Evolutionary conservation across 2,329 filamentous ascomycete species (phyloP).

Genomic region (Camillea tinctor): DNA sequence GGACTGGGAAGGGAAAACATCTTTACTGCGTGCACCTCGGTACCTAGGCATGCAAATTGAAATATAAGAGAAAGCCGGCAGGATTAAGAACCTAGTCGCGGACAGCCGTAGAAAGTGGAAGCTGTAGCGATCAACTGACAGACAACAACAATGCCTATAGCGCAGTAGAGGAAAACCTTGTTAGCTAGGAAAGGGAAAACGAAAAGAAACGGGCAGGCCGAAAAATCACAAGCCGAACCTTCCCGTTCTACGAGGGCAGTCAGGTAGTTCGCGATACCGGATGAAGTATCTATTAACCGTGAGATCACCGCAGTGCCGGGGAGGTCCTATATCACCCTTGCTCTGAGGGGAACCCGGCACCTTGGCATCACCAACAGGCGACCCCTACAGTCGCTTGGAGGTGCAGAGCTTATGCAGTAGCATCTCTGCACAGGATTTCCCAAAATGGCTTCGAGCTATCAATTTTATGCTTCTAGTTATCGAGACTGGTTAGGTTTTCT

Average conservation of each 20-base stretch:
- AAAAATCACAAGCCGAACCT: constrained; percentile 4
- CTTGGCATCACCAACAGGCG: constrained; percentile 14
- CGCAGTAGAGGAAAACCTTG: too few species aligned
- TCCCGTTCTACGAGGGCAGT: background rate
- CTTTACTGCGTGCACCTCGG: background rate
- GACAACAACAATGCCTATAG: background rate
- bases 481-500: background rate
- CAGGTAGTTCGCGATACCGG: constrained; percentile 1
- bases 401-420: background rate
- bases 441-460: background rate
- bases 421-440: background rate
- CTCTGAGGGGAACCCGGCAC: constrained; percentile 11
- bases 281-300: constrained; percentile 1
- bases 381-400: background rate
- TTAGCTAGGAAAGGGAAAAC: background rate
- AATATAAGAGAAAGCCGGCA: background rate
- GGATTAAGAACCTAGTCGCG: background rate
- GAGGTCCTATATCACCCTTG: constrained; percentile 2
- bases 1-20: background rate
- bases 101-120: background rate
- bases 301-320: constrained; percentile 5
- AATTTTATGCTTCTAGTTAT: background rate
- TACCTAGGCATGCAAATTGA: background rate
- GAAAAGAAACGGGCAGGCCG: background rate
- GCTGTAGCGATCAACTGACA: background rate